phyloP scores from a whole-genome alignment of 208 protist species.

The Wallacemonas sp. region DNA sequence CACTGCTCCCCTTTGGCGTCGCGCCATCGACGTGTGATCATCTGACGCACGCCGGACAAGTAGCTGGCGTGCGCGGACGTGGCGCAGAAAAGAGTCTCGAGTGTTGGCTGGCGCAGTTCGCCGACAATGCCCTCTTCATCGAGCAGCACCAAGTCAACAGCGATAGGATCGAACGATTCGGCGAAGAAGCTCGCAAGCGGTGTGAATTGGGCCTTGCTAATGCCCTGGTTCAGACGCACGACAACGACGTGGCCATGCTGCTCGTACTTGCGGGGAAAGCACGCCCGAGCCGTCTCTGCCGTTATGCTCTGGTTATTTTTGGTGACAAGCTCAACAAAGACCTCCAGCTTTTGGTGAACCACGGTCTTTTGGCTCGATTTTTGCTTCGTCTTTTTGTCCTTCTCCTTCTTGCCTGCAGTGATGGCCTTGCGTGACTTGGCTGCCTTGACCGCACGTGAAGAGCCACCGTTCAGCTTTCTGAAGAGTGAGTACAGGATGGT shows the following conservation, averaged over 20 bases:
- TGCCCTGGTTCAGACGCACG: slow-evolving; percentile 62
- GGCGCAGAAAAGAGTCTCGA: slow-evolving; percentile 36
- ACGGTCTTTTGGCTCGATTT: slow-evolving; percentile 13
- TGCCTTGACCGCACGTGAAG: background rate
- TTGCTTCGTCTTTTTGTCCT: background rate
- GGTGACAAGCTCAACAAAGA: slow-evolving; percentile 43
- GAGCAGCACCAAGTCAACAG: slow-evolving; percentile 74
- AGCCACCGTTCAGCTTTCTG: background rate
- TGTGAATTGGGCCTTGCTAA: slow-evolving; percentile 37
- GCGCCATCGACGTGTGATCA: slow-evolving; percentile 5
- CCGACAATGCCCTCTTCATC: slow-evolving; percentile 74
- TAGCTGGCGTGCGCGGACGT: slow-evolving; percentile 1
- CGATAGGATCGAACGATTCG: slow-evolving; percentile 52
- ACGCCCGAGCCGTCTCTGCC: slow-evolving; percentile 20
- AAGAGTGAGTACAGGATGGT: slow-evolving; percentile 1
- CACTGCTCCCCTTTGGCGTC: slow-evolving; percentile 10
- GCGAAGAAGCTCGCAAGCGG: slow-evolving; percentile 55
- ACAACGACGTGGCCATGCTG: slow-evolving; percentile 83
- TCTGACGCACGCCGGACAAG: background rate
- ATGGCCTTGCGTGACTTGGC: background rate
- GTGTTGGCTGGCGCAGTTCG: slow-evolving; percentile 70
- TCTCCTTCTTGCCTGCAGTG: background rate
- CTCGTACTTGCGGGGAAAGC: slow-evolving; percentile 83
- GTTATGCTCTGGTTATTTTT: slow-evolving; percentile 15
- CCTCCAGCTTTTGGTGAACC: slow-evolving; percentile 50